Conservation (phyloP, 805 yeast genomes). For the Candida wancherniae region DNA sequence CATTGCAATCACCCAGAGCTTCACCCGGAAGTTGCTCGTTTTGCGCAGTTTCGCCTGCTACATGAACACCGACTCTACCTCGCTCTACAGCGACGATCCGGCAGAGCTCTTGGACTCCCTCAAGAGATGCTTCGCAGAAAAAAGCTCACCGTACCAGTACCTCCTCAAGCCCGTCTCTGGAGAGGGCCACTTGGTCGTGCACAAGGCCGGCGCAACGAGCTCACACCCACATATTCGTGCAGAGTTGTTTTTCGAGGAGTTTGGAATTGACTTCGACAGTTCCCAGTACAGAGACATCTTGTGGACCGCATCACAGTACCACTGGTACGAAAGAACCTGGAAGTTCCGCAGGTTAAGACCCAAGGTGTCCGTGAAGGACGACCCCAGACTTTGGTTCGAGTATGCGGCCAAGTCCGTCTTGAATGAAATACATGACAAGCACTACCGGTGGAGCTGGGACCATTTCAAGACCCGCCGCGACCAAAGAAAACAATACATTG, state of each 20-base stretch:
- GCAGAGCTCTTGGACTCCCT: constrained; percentile 48
- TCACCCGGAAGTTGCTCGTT: constrained; percentile 73
- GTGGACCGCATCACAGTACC: constrained; percentile 75
- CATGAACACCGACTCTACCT: constrained; percentile 67
- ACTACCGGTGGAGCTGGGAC: constrained; percentile 87
- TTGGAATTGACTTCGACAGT: constrained; percentile 81
- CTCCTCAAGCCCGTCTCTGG: constrained; percentile 87
- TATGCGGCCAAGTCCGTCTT: constrained; percentile 76
- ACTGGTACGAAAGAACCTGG: constrained; percentile 70
- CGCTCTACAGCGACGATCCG: constrained; percentile 45
- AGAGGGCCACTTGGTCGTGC: constrained; percentile 72
- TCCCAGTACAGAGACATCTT: constrained; percentile 79
- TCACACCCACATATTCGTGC: constrained; percentile 64
- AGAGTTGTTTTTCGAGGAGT: constrained; percentile 78
- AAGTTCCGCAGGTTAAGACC: constrained; percentile 75
- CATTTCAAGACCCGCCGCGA: constrained; percentile 66
- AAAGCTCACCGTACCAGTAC: constrained; percentile 37
- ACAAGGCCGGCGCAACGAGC: constrained; percentile 72
- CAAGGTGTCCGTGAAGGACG: constrained; percentile 42
- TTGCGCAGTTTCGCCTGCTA: constrained; percentile 72
- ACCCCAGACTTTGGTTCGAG: constrained; percentile 76
- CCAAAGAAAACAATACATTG: constrained; percentile 62
- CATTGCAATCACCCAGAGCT: constrained; percentile 60
- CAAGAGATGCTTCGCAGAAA: constrained; percentile 38
- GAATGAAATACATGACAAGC: constrained; percentile 75